A percentile compares a stretch with the other conserved stretches of the same genome.
Conservation (phyloP, 306 rosid species). For the Delonix regia region DNA sequence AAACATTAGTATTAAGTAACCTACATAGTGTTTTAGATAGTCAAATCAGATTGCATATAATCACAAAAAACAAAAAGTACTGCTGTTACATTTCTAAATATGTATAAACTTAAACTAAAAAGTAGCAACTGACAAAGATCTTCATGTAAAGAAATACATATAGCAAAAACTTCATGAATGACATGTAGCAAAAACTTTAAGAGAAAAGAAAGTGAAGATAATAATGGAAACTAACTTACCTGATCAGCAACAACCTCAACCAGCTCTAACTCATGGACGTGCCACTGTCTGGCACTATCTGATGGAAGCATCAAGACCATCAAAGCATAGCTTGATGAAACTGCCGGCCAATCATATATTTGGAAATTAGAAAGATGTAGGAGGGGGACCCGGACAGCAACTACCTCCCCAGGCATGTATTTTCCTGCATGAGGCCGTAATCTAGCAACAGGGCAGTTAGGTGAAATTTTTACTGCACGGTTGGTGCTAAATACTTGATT, state of each 20-base stretch:
- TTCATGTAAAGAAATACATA: background rate
- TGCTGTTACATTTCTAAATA: slow-evolving; percentile 3
- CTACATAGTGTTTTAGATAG: background rate
- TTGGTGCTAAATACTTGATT: slow-evolving; percentile 81
- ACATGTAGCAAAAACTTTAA: background rate
- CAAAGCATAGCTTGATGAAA: slow-evolving; percentile 88
- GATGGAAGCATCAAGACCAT: slow-evolving; percentile 99
- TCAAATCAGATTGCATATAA: slow-evolving; percentile 21
- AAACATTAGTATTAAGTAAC: background rate
- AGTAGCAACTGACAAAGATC: slow-evolving; percentile 19
- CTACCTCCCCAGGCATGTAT: slow-evolving; percentile 81
- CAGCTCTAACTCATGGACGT: slow-evolving; percentile 84
- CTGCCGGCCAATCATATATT: slow-evolving; percentile 97
- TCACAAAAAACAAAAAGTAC: slow-evolving; percentile 15
- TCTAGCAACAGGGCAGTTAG: slow-evolving; percentile 86
- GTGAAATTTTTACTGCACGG: slow-evolving; percentile 70
- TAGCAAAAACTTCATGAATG: too few relatives aligned
- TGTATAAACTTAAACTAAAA: slow-evolving; percentile 14
- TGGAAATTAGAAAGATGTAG: slow-evolving; percentile 94
- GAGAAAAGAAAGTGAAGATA: slow-evolving; percentile 15
- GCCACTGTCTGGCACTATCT: slow-evolving; percentile 95
- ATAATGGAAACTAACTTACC: slow-evolving; percentile 49
- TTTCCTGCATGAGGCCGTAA: slow-evolving; percentile 72
- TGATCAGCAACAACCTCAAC: slow-evolving; percentile 99
- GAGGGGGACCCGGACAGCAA: slow-evolving; percentile 95